These are phyloP conservation scores for Penicillium chermesinum DNA, from an alignment of 495 filamentous ascomycete species.

Conservation along the genomic window DNA sequence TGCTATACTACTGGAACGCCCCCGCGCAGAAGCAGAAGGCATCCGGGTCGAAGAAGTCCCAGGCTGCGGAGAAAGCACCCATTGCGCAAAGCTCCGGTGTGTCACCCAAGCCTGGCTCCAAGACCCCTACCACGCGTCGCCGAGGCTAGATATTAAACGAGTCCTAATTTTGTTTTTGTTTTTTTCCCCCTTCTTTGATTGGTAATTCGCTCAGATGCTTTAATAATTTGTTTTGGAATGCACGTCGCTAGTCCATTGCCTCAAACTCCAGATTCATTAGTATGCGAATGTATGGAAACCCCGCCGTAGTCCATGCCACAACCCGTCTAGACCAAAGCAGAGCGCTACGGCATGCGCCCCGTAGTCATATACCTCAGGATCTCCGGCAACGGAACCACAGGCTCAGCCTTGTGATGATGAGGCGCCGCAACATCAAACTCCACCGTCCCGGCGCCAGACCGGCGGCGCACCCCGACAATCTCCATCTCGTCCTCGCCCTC, in stretches of 20 bases:
- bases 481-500: conserved; percentile 54
- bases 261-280: background rate
- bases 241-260: conserved; percentile 3
- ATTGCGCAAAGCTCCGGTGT: conserved; percentile 35
- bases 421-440: conserved; percentile 42
- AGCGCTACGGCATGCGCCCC: conserved; percentile 34
- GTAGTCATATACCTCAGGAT: conserved; percentile 53
- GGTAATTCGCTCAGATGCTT: conserved; percentile 9
- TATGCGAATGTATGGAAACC: background rate
- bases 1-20: conserved; percentile 95
- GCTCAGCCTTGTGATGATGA: conserved; percentile 26
- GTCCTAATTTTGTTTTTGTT: background rate
- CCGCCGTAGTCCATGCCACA: background rate
- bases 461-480: conserved; percentile 37
- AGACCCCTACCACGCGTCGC: conserved; percentile 46
- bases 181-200: too few species aligned
- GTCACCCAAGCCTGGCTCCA: conserved; percentile 27
- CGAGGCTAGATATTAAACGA: conserved; percentile 43
- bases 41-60: conserved; percentile 37
- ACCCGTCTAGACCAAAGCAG: background rate
- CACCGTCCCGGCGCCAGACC: conserved; percentile 32
- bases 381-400: conserved; percentile 42
- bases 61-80: conserved; percentile 28
- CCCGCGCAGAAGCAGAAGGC: conserved; percentile 41
- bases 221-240: conserved; percentile 14